phyloP scores from a whole-genome alignment of 257 asterid genomes.

The Henckelia pumila region DNA sequence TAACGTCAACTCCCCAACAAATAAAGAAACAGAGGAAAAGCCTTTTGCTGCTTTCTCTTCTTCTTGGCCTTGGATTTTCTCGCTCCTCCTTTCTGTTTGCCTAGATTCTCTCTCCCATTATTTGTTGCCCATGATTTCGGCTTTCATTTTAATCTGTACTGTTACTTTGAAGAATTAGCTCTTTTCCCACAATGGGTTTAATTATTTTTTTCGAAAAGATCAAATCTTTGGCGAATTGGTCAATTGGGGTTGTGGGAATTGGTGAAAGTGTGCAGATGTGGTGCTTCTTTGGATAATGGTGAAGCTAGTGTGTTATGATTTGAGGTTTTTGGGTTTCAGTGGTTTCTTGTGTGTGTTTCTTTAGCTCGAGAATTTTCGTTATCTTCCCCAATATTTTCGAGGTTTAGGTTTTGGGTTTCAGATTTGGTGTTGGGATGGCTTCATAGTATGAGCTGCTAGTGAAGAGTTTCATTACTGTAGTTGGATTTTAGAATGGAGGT shows the following conservation, averaged over 20 bases:
- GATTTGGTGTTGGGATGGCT: constrained; percentile 28
- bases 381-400: constrained; percentile 8
- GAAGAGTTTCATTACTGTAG: constrained; percentile 39
- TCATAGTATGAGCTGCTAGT: constrained; percentile 44
- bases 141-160: not conserved
- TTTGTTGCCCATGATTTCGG: constrained; percentile 12
- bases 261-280: not conserved
- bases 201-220: not conserved
- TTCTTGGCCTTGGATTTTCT: constrained; percentile 34
- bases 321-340: constrained; percentile 24
- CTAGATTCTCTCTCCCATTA: not conserved
- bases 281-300: not conserved
- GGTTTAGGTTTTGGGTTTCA: constrained; percentile 38
- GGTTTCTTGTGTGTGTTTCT: constrained; percentile 24
- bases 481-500: constrained; percentile 38
- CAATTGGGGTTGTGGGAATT: not conserved
- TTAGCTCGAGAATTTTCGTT: constrained; percentile 13
- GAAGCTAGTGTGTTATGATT: constrained; percentile 10
- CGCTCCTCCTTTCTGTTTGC: constrained; percentile 19
- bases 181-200: not conserved
- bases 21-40: constrained; percentile 40
- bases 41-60: constrained; percentile 46
- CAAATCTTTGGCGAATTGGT: not conserved
- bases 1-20: constrained; percentile 16
- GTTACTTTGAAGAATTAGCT: not conserved